Conservation (phyloP, 257 asterid genomes). For the Leonotis leonurus region DNA sequence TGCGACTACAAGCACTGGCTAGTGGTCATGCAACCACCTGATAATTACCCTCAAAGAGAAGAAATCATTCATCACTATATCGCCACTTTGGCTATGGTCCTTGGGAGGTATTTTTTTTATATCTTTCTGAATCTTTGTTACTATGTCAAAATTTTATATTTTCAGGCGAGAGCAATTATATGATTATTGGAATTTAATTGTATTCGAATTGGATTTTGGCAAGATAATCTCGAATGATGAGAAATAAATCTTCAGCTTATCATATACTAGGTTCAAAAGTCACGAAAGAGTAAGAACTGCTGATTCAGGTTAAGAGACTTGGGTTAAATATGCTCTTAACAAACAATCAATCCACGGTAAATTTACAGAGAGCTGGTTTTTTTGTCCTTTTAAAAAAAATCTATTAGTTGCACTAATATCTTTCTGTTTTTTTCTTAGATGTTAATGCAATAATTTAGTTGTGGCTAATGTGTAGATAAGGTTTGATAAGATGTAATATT, state of each 20-base stretch:
- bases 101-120: constrained; percentile 24
- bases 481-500: neutral
- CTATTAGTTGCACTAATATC: neutral
- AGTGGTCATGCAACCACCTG: constrained; percentile 36
- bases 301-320: neutral
- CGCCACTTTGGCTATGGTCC: constrained; percentile 28
- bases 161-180: neutral
- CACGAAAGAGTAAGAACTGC: neutral
- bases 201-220: neutral
- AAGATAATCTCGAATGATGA: neutral
- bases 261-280: neutral
- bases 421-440: neutral
- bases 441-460: neutral
- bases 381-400: too few species aligned
- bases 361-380: too few species aligned
- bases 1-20: constrained; percentile 46
- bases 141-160: too few species aligned
- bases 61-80: constrained; percentile 25
- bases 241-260: too few species aligned
- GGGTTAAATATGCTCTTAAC: neutral
- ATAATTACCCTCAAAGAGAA: constrained; percentile 31
- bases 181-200: neutral
- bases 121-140: neutral
- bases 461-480: neutral
- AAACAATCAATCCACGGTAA: too few species aligned